These are phyloP conservation scores for Euphorbia pulcherrima DNA, from an alignment of 345 rosid genomes.

Conservation along the genomic window DNA sequence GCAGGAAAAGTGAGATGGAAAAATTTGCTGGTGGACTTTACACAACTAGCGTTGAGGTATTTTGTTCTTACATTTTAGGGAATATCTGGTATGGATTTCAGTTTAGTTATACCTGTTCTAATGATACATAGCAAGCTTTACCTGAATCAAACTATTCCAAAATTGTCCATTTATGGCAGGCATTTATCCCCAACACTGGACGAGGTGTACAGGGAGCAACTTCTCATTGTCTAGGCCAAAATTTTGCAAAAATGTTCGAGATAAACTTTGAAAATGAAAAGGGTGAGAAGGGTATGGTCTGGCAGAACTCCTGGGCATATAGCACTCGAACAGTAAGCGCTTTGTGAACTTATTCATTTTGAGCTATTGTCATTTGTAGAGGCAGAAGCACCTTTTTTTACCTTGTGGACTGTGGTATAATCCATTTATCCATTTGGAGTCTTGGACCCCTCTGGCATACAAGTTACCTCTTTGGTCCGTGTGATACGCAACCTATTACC, in stretches of 20 bases:
- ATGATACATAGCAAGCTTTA: too few species aligned
- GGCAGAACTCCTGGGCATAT: constrained; percentile 99
- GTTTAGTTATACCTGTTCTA: too few species aligned
- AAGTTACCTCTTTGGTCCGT: too few species aligned
- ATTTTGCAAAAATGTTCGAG: constrained; percentile 95
- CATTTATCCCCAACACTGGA: constrained; percentile 94
- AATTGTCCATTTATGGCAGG: constrained; percentile 41
- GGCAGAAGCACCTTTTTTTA: too few species aligned
- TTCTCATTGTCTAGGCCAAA: constrained; percentile 93
- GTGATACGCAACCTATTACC: too few species aligned
- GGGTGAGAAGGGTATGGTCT: constrained; percentile 82
- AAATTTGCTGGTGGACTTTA: constrained; percentile 98
- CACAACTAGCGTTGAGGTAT: constrained; percentile 93
- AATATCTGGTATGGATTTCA: not conserved
- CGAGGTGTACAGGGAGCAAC: constrained; percentile 99
- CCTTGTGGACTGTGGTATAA: too few species aligned
- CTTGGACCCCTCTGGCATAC: too few species aligned
- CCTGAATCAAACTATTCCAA: not conserved
- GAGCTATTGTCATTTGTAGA: constrained; percentile 5
- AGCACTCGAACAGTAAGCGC: constrained; percentile 74
- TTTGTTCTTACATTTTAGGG: not conserved
- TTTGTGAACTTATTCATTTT: constrained; percentile 1
- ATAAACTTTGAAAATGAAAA: constrained; percentile 86
- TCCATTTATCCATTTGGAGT: too few species aligned
- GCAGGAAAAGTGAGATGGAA: constrained; percentile 92